These are phyloP conservation scores for Dysphania ambrosioides DNA, from an alignment of 148 eudicot genomes.

Conservation along the genomic window DNA sequence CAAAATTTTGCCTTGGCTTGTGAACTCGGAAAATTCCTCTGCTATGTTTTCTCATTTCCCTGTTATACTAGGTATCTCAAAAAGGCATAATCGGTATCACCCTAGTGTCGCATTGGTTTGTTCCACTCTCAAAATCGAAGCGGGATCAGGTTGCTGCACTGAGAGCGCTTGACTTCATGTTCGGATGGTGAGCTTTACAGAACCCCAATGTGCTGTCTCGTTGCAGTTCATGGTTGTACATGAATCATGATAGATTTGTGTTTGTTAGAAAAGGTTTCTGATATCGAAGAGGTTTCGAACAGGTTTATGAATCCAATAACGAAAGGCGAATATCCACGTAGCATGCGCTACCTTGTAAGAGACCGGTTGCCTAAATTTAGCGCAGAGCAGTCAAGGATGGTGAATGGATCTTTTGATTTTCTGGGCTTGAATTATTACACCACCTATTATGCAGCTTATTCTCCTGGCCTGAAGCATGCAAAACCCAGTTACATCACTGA, in stretches of 20 bases:
- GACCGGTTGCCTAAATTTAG: slow-evolving; percentile 42
- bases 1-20: no score
- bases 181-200: no score
- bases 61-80: slow-evolving; percentile 21
- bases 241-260: background rate
- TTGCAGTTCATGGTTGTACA: no score
- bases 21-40: background rate
- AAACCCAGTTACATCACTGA: slow-evolving; percentile 43
- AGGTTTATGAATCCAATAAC: slow-evolving; percentile 54
- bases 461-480: slow-evolving; percentile 5
- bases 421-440: slow-evolving; percentile 57
- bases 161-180: slow-evolving; percentile 37
- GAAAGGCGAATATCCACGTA: slow-evolving; percentile 43
- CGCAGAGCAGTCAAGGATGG: slow-evolving; percentile 19
- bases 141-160: slow-evolving; percentile 29
- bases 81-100: slow-evolving; percentile 32
- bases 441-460: slow-evolving; percentile 32
- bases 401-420: slow-evolving; percentile 46
- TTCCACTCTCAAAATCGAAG: slow-evolving; percentile 6
- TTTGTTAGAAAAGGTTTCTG: background rate
- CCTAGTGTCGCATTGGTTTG: slow-evolving; percentile 25
- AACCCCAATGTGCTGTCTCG: no score
- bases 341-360: slow-evolving; percentile 35
- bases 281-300: background rate
- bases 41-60: background rate